Evolutionary conservation across 2,329 filamentous ascomycete species (phyloP), one percentile per base, ranked within the genome.

Genomic region (Xylariomycetidae sp.): DNA sequence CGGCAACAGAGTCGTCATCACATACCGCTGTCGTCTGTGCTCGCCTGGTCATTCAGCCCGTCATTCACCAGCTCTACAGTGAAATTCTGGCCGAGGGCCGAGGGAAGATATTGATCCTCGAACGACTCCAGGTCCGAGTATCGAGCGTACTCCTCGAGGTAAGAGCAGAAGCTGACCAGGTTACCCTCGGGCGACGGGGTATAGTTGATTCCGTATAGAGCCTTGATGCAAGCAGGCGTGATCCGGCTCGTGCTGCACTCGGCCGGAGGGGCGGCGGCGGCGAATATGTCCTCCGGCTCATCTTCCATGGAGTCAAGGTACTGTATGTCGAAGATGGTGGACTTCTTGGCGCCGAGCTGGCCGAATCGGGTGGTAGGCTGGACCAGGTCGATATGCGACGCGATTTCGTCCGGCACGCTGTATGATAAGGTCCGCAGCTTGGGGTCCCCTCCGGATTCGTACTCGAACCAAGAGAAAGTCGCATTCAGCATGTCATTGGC

Each of bases 91-190:
- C 72, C 73, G 3, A 59, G 54, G 3, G 67, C 63, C 19, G 70
- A 65, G 0, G 74, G 67, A 4, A 72, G 69, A 49, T 72, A 82
- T 14, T 58, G 57, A 10, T 61, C 34, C 29, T 82, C 58, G 49
- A 83, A 85, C 2, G 64, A 48, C 17, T 70, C 58, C 3, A 82
- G 66, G 40, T 85, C 77, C 7, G 53, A 53, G 27, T 69, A 64
- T 19, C 72, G 67, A 7, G 70, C 72, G 25, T 71, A 68, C 57
- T 77, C 64, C 23, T 59, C 53, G 1, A 60, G 45, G 39, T 70
- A 73, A 4, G 66, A 68, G 14, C 46, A 46, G 13, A 87, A 77
- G n/a, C 81, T 82, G 31, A 81, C 74, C 37, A 70, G 74, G 36
- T 62, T 82, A 16, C 67, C 76, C 48, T 66, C 74, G 9, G 79